Base-by-base conservation (phyloP, 2,329 filamentous ascomycete genomes). In the Colletotrichum trifolii region DNA sequence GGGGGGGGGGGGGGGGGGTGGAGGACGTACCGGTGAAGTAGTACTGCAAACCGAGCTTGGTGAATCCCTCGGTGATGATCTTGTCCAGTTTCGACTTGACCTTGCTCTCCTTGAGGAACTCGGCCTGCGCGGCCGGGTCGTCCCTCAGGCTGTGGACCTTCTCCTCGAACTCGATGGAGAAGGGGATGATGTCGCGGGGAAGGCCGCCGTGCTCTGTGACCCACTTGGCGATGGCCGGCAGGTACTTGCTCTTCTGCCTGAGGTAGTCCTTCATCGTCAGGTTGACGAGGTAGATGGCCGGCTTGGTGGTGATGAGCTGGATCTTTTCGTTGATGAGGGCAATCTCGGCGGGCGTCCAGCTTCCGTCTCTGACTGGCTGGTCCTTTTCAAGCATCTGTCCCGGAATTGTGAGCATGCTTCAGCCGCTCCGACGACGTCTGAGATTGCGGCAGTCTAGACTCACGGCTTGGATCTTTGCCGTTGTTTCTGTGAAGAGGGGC, bases 251-350 rank as follows among this genome's bases (percentile, higher is more conserved):
- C 73, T 82, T 81, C 63, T 81, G 80, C 40, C 80, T 69, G 34
- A 82, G 73, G 71, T 82, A 82, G 66, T 82, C 80, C 72, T 81
- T 81, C 79, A 81, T 81, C 2, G 78, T 79, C 58, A 82, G 61
- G 69, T 82, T 82, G 57, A 82, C 78, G 36, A 82, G 77, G 70
- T 82, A 82, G 67, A 82, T 80, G 49, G 71, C 71, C 10, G 79
- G 79, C 71, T 82, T 82, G 12, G 79, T 82, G 35, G 79, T 82
- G 68, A 82, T 82, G 3, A 82, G 75, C 59, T 76, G 76, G 25
- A 80, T 79, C 73, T 81, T 81, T 43, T 81, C 79, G 68, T 81
- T 81, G 71, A 81, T 81, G n/a, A 80, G 73, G 2, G 74, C 73
- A 57, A 81, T 81, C 67, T 81, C 79, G 1, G 77, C 78, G 1